These are phyloP conservation scores for Malus hybrid DNA, from an alignment of 331 rosid species.

Conservation along the genomic window DNA sequence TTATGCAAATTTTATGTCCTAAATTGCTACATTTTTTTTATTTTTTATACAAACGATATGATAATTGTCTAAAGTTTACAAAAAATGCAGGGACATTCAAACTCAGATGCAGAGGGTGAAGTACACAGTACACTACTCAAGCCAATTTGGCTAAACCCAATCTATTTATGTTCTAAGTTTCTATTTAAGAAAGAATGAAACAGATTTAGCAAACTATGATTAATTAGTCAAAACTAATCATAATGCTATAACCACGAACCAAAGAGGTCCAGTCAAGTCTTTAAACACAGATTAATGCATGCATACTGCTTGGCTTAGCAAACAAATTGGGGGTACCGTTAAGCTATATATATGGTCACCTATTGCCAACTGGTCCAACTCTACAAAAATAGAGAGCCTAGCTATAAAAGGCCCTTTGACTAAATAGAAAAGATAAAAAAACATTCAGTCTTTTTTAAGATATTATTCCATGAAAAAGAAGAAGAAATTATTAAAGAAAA, in stretches of 20 bases:
- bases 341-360: not conserved
- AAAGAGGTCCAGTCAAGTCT: not conserved
- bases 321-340: not conserved
- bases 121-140: too few species aligned
- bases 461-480: not conserved
- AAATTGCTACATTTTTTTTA: too few species aligned
- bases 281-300: not conserved
- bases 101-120: too few species aligned
- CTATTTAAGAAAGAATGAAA: too few species aligned
- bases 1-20: not conserved
- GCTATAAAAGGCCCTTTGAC: not conserved
- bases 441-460: not conserved
- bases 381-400: not conserved
- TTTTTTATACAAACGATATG: too few species aligned
- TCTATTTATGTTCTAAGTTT: too few species aligned
- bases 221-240: not conserved
- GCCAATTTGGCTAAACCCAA: too few species aligned
- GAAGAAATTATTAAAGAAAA: too few species aligned
- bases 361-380: too few species aligned
- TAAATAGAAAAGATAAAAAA: not conserved
- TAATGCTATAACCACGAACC: not conserved
- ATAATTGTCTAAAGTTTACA: too few species aligned
- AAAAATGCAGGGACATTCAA: too few species aligned
- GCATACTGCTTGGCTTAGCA: not conserved
- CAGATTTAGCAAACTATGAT: not conserved